phyloP scores from a whole-genome alignment of 2,329 filamentous ascomycete species.

The Beauveria pseudobassiana region DNA sequence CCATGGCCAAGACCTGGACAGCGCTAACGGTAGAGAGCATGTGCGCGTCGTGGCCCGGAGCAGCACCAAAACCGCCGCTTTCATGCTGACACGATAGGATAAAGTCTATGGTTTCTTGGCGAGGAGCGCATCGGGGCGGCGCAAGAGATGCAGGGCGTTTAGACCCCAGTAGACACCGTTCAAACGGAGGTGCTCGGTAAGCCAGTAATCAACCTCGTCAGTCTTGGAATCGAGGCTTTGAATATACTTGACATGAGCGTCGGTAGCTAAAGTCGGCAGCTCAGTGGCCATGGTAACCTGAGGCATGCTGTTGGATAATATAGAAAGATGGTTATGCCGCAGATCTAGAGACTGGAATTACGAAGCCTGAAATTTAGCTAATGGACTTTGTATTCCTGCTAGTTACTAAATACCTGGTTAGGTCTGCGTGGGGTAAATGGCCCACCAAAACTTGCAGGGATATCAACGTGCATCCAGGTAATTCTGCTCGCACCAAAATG shows the following conservation, averaged over 20 bases:
- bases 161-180: constrained; percentile 97
- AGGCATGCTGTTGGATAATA: constrained; percentile 21
- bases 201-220: constrained; percentile 95
- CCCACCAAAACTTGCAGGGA: no score
- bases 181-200: constrained; percentile 91
- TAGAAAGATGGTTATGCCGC: background rate
- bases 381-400: no score
- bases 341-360: background rate
- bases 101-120: constrained; percentile 77
- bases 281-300: constrained; percentile 22
- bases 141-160: constrained; percentile 77
- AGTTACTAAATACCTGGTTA: no score
- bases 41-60: constrained; percentile 89
- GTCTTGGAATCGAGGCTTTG: constrained; percentile 85
- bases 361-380: no score
- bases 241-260: constrained; percentile 80
- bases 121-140: constrained; percentile 71
- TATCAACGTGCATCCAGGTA: no score
- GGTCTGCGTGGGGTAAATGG: no score
- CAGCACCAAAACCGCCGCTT: constrained; percentile 86
- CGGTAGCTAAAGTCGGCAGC: constrained; percentile 39
- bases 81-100: constrained; percentile 91
- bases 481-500: no score
- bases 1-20: constrained; percentile 82
- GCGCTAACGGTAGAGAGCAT: constrained; percentile 95